These are phyloP conservation scores for Calendula officinalis DNA, from an alignment of 129 eudicot species.

Conservation along the genomic window DNA sequence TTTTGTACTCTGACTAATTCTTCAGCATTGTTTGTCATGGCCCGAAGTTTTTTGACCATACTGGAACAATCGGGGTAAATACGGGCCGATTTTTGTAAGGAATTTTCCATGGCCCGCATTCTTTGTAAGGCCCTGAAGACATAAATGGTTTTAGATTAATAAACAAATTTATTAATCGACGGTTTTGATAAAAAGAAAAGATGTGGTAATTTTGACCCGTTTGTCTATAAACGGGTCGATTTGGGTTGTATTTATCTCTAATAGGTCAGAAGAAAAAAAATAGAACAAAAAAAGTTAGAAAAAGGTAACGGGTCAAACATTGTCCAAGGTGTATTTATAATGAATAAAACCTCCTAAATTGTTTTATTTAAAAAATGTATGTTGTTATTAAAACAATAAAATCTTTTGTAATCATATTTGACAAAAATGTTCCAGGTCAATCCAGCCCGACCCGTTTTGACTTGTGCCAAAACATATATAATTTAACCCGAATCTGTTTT, in stretches of 20 bases:
- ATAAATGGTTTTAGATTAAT: conserved; percentile 5
- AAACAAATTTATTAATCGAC: neutral
- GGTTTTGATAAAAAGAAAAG: no score
- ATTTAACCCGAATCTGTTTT: neutral
- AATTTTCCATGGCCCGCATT: conserved; percentile 65
- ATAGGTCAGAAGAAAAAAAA: neutral
- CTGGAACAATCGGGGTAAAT: conserved; percentile 70
- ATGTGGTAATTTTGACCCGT: neutral
- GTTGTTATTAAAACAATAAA: neutral
- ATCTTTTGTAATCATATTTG: neutral
- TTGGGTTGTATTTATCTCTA: neutral
- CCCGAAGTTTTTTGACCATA: conserved; percentile 74
- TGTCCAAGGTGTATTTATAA: neutral
- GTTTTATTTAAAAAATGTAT: neutral
- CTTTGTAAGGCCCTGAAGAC: conserved; percentile 61
- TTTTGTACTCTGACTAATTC: conserved; percentile 58
- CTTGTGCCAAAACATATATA: neutral
- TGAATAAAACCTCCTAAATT: neutral
- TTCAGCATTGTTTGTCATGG: conserved; percentile 74
- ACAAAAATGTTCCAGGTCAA: neutral
- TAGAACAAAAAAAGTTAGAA: neutral
- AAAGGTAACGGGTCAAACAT: neutral
- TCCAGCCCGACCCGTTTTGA: neutral
- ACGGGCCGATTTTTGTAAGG: conserved; percentile 54
- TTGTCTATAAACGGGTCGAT: neutral